A percentile compares a stretch with the other conserved stretches of the same genome.
These are phyloP conservation scores for Gossypium gossypioides DNA, from an alignment of 441 rosid genomes.

Conservation along the genomic window DNA sequence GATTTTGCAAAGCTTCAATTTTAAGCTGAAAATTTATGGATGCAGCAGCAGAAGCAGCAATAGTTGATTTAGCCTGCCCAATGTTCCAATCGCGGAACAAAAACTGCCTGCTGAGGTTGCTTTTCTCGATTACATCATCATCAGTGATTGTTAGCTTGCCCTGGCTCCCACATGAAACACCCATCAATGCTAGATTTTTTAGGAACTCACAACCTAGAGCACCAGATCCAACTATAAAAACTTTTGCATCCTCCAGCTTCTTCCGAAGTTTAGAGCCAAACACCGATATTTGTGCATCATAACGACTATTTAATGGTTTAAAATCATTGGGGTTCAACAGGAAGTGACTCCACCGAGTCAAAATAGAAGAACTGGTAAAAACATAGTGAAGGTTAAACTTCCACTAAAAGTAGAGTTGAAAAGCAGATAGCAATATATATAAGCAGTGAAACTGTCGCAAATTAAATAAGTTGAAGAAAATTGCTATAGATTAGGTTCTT, in stretches of 20 bases:
- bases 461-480: not conserved
- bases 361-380: slow-evolving; percentile 79
- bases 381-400: not conserved
- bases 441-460: not conserved
- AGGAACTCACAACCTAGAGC: slow-evolving; percentile 92
- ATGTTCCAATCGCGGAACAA: slow-evolving; percentile 95
- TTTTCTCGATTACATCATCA: slow-evolving; percentile 93
- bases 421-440: not conserved
- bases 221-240: slow-evolving; percentile 82
- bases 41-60: slow-evolving; percentile 76
- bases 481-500: not conserved
- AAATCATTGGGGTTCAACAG: slow-evolving; percentile 60
- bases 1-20: slow-evolving; percentile 76
- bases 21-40: slow-evolving; percentile 56
- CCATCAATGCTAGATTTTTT: slow-evolving; percentile 85
- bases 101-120: slow-evolving; percentile 92
- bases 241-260: slow-evolving; percentile 64
- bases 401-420: not conserved
- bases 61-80: slow-evolving; percentile 95
- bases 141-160: slow-evolving; percentile 85
- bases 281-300: slow-evolving; percentile 92
- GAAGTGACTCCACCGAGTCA: slow-evolving; percentile 82
- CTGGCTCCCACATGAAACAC: slow-evolving; percentile 69
- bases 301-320: slow-evolving; percentile 58
- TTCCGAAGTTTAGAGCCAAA: slow-evolving; percentile 80